phyloP scores from a whole-genome alignment of 169 alveolate species.

The Cyclospora cayetanensis region DNA sequence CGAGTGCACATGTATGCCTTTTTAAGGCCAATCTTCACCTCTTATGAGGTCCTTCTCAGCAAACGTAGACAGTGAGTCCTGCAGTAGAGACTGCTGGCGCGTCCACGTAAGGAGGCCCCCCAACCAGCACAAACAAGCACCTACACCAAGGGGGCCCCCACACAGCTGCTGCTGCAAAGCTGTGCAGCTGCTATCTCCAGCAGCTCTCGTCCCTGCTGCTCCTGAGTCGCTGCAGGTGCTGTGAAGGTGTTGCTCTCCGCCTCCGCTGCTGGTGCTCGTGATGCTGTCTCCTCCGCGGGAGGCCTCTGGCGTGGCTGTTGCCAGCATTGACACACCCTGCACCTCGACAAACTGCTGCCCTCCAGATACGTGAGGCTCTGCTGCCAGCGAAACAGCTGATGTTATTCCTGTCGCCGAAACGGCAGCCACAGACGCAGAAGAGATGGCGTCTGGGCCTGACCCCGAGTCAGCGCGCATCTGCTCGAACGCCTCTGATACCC shows the following conservation, averaged over 20 bases:
- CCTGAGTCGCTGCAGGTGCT: neutral
- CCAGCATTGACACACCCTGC: neutral
- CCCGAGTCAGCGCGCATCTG: neutral
- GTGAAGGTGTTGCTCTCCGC: neutral
- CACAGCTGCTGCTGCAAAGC: neutral
- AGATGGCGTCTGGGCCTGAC: too few relatives aligned
- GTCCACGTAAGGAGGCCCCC: neutral
- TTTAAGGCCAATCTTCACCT: neutral
- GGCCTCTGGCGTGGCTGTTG: neutral
- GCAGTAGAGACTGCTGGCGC: neutral
- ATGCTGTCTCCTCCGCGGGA: neutral
- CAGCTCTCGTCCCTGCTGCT: neutral
- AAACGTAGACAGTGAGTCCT: neutral
- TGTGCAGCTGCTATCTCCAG: neutral
- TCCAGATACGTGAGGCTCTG: neutral
- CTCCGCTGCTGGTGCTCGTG: neutral
- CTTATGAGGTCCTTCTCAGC: neutral
- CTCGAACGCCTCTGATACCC: neutral
- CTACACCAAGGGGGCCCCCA: neutral
- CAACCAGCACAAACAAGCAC: neutral
- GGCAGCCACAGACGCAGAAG: slow-evolving; percentile 2
- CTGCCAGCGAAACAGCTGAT: neutral
- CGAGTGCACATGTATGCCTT: neutral
- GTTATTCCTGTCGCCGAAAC: neutral
- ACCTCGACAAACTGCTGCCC: neutral